Base-by-base conservation (phyloP, 345 rosid genomes). In the Dimocarpus longan region DNA sequence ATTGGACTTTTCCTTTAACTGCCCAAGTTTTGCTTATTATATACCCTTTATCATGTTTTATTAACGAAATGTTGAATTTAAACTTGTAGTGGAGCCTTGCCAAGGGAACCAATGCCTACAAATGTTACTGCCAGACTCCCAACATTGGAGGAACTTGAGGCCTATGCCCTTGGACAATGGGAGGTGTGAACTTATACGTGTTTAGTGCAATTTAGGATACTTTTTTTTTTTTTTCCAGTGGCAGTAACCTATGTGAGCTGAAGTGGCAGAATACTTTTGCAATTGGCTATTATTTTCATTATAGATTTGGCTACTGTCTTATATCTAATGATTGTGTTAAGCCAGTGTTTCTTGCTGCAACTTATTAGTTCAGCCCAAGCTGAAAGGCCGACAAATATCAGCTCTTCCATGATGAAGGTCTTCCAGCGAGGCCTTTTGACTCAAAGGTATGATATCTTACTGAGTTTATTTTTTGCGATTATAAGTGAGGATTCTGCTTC, bases 361-460 rank as follows among this genome's bases (percentile, higher is more conserved):
- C 98, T 96, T 73, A 92, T 94, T 82, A 94, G 87, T 79, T 88
- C 99, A 78, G 79, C 85, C 72, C 97, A 94, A 82, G 87, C 90
- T 52, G 97, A 96, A 75, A 91, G 69, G 82, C 76, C 78, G 1
- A 90, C 90, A 40, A 93, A 87, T 79, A 90, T 96, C 78, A 96
- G 94, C 87, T 80, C 97, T 71, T 93, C 99, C 62, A 94, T 94
- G 97, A 91, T 96, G 91, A 93, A 70, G 84, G 80, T 92, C 70
- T 93, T 96, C 79, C 98, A 94, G 88, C 88, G 97, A 57, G 99
- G 99, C 39, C 95, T 96, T 78, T 76, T 96, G 80, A 88, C 81
- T 75, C 94, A 91, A 78, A 92, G 95, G 98, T 92, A 70, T 40
- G 66, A 54, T 84, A 69, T 81, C 69, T 68, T 77, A 70, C 43